Base-by-base conservation (phyloP, 2,329 filamentous ascomycete genomes). In the Teratosphaeria viscida region DNA sequence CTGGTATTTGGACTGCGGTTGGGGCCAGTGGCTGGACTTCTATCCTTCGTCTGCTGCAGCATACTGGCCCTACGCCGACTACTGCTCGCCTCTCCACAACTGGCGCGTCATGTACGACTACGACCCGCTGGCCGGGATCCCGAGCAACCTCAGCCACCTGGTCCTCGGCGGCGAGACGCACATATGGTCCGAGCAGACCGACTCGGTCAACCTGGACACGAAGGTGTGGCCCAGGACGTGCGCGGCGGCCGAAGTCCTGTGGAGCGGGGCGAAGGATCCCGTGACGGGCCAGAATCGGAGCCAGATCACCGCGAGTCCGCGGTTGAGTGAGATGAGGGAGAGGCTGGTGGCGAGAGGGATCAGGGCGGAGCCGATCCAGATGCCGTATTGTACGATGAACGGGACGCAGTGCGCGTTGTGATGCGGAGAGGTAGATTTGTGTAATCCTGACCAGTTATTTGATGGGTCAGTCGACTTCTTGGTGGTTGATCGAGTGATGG, bases 41-140 rank as follows among this genome's bases (percentile, higher is more conserved):
- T 76, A 77, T 59, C 83, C 84, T 56, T 84, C 81, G 23, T 74
- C 79, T 16, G 81, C 81, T 64, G 65, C 77, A 19, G 63, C 67
- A 1, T 82, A 76, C 74, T 90, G 81, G 71, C 89, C 89, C 0
- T 95, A 88, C 77, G 75, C 78, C 60, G 90, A 95, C 76, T 95
- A 91, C 81, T 95, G 90, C 75, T 77, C 78, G 0, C 91, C 91
- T 1, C 79, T 80, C 69, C 90, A 95, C 77, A 89, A 83, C 75
- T 96, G 91, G 91, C 82, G 85, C 6, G 78, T 89, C 32, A 81
- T 92, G 60, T 95, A 95, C 78, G 82, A 84, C 23, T 88, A 92
- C 73, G 86, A 95, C 70, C 90, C 90, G 0, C 76, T 85, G 3
- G 79, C 76, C 2, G 83, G 82, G 54, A 78, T 95, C 4, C 81